Evolutionary conservation across 345 rosid species (phyloP).

Genomic region (Anacardium occidentale): DNA sequence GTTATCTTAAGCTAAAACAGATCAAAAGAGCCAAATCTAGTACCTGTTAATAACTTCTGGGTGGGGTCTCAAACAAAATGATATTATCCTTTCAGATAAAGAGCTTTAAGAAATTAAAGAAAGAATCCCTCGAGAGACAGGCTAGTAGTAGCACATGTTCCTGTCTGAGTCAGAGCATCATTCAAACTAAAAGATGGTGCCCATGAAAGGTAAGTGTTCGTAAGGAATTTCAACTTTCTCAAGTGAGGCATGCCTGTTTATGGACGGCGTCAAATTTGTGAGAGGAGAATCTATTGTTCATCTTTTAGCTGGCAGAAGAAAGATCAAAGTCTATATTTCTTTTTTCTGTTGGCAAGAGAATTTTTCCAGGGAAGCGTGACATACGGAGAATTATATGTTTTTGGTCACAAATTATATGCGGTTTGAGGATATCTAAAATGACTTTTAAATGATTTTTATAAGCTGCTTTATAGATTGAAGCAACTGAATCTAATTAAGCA

Average conservation of each 20-base stretch:
- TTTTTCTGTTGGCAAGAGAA: background rate
- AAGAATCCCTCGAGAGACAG: constrained; percentile 28
- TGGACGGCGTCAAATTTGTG: constrained; percentile 15
- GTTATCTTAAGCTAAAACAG: constrained; percentile 5
- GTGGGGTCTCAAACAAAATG: constrained; percentile 28
- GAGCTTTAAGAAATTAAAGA: constrained; percentile 29
- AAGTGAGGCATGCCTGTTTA: background rate
- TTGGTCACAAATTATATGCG: background rate
- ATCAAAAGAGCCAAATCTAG: constrained; percentile 4
- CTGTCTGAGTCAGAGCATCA: constrained; percentile 28
- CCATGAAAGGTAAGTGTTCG: constrained; percentile 6
- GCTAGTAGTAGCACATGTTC: constrained; percentile 12
- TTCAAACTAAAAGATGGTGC: constrained; percentile 20
- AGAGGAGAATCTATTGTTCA: constrained; percentile 25
- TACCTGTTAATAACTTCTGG: background rate
- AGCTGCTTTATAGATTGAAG: background rate
- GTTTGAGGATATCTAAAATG: background rate
- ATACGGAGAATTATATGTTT: background rate
- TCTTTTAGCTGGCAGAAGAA: constrained; percentile 29
- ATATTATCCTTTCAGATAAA: constrained; percentile 28
- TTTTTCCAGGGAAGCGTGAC: background rate
- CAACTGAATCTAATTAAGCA: background rate
- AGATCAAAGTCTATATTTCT: background rate
- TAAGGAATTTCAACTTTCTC: constrained; percentile 12
- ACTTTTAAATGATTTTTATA: background rate